Conservation (phyloP, 768 basidiomycete genomes). For the Phanerochaete carnosa region DNA sequence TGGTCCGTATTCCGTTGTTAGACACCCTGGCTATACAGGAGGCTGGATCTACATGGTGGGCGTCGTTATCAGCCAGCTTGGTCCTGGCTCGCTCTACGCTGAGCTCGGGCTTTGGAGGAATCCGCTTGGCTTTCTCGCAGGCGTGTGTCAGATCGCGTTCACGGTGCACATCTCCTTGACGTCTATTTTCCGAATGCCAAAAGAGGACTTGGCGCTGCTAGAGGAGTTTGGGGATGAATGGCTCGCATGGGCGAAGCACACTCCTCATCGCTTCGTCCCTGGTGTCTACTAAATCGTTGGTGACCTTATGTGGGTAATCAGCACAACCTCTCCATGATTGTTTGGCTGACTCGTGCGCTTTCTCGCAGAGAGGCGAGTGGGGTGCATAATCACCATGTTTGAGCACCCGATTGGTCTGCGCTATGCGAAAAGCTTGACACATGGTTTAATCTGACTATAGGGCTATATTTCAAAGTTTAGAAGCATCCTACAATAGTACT, state of each 20-base stretch:
- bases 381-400: too few species aligned
- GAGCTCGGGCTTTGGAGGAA: slow-evolving; percentile 1
- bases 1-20: slow-evolving; percentile 19
- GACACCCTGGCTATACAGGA: slow-evolving; percentile 20
- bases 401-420: too few species aligned
- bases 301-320: too few species aligned
- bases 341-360: too few species aligned
- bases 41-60: slow-evolving; percentile 3
- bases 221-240: slow-evolving; percentile 16
- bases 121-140: neutral
- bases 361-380: too few species aligned
- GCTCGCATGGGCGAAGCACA: slow-evolving; percentile 9
- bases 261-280: slow-evolving; percentile 11
- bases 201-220: slow-evolving; percentile 13
- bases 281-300: slow-evolving; percentile 8
- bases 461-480: too few species aligned
- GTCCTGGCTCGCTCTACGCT: slow-evolving; percentile 4
- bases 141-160: neutral
- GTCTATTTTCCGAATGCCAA: neutral
- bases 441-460: too few species aligned
- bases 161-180: neutral
- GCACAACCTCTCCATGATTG: too few species aligned
- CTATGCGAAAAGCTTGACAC: too few species aligned
- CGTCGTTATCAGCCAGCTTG: neutral
- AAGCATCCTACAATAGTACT: too few species aligned